Conservation (phyloP, 169 alveolate species). For the Hepatocystis sp. region DNA sequence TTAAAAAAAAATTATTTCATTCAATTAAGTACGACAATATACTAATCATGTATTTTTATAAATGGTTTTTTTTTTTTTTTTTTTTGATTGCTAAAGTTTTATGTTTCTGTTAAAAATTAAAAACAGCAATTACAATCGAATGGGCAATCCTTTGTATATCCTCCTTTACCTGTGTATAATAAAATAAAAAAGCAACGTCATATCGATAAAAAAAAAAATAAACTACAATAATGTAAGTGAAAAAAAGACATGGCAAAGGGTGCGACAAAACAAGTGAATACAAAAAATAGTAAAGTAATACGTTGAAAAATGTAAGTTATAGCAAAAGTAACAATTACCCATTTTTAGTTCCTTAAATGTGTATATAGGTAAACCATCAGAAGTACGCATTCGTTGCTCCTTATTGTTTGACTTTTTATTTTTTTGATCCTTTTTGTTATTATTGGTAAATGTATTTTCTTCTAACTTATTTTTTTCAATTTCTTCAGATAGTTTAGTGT, state of each 20-base stretch:
- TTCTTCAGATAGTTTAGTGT: conserved; percentile 1
- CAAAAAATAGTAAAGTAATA: too few species aligned
- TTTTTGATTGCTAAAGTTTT: neutral
- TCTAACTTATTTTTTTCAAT: conserved; percentile 10
- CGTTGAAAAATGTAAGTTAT: too few species aligned
- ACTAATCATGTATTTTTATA: too few species aligned
- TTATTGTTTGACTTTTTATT: neutral
- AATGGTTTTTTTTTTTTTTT: too few species aligned
- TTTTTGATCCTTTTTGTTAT: conserved; percentile 7
- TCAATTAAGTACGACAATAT: too few species aligned
- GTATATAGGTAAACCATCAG: conserved; percentile 84
- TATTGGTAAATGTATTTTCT: conserved; percentile 7
- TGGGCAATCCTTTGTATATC: conserved; percentile 85
- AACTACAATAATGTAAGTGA: too few species aligned
- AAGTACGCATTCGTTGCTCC: conserved; percentile 69
- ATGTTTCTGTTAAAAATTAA: conserved; percentile 20
- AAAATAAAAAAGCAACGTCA: too few species aligned
- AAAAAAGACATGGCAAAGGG: too few species aligned
- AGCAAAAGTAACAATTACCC: conserved; percentile 79
- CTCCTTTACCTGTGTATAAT: conserved; percentile 88
- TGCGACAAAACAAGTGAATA: too few species aligned
- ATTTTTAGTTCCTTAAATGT: conserved; percentile 84
- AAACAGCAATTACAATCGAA: conserved; percentile 85
- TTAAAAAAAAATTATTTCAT: too few species aligned
- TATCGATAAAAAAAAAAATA: too few species aligned